These are phyloP conservation scores for Cercospora janseana DNA, from an alignment of 2,329 filamentous ascomycete species.

Conservation along the genomic window DNA sequence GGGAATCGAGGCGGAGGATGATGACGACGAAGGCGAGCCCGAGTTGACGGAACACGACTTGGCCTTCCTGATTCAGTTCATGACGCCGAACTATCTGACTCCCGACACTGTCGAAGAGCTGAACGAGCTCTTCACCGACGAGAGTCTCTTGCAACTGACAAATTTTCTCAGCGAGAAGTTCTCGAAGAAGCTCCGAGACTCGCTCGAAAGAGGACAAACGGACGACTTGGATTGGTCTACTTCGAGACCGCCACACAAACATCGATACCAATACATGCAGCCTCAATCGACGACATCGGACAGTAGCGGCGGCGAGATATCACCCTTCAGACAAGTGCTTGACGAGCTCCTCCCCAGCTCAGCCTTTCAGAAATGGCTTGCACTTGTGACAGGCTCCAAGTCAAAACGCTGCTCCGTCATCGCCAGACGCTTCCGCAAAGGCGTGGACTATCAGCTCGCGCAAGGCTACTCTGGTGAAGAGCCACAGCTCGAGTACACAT, in stretches of 20 bases:
- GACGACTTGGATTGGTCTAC: constrained; percentile 30
- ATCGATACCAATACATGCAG: constrained; percentile 83
- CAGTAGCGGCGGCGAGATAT: constrained; percentile 30
- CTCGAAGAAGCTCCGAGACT: constrained; percentile 65
- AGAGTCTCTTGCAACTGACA: constrained; percentile 79
- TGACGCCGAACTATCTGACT: constrained; percentile 85
- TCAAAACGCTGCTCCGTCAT: constrained; percentile 73
- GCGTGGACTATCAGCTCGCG: constrained; percentile 88
- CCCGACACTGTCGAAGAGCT: constrained; percentile 87
- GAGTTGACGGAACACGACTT: constrained; percentile 75
- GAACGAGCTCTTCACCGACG: constrained; percentile 72
- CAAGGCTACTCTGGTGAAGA: constrained; percentile 72
- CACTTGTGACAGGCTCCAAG: constrained; percentile 72
- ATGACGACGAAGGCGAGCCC: constrained; percentile 56
- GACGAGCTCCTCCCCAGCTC: constrained; percentile 79
- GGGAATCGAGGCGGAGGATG: constrained; percentile 50
- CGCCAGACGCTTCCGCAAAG: constrained; percentile 82
- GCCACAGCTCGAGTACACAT: constrained; percentile 79
- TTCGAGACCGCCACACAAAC: constrained; percentile 88
- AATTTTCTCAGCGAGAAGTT: constrained; percentile 79
- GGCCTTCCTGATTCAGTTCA: constrained; percentile 85
- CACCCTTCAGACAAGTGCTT: constrained; percentile 72
- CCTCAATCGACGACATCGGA: constrained; percentile 27
- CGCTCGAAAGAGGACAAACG: constrained; percentile 66
- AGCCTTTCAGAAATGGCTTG: constrained; percentile 87